These are phyloP conservation scores for Solanum sejunctum DNA, from an alignment of 257 asterid species.

Conservation along the genomic window DNA sequence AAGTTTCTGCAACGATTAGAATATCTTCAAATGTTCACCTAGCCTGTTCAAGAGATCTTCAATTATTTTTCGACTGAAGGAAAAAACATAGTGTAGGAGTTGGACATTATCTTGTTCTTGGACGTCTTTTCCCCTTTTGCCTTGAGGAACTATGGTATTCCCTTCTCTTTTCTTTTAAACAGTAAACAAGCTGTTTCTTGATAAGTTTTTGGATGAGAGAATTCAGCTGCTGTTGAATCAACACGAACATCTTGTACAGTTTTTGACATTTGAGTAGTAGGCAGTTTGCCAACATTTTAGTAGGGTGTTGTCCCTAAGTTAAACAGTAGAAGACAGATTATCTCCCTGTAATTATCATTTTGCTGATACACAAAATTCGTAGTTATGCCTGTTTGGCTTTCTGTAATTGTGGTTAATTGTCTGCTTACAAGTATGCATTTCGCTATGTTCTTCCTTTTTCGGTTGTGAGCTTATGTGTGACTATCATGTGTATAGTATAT, in stretches of 20 bases:
- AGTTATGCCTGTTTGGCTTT: neutral
- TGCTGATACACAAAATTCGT: neutral
- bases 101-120: neutral
- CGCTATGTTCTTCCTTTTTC: neutral
- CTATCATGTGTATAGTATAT: neutral
- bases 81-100: neutral
- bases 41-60: neutral
- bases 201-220: constrained; percentile 15
- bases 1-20: neutral
- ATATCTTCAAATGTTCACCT: neutral
- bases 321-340: too few species aligned
- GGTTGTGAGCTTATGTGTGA: neutral
- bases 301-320: neutral
- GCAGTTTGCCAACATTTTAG: neutral
- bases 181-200: constrained; percentile 6
- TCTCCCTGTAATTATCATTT: neutral
- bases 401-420: neutral
- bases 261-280: too few species aligned
- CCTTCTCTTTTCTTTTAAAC: neutral
- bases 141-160: neutral
- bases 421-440: neutral
- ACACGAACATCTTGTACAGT: neutral
- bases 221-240: neutral
- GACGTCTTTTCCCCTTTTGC: neutral
- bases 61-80: too few species aligned